Evolutionary conservation across 495 filamentous ascomycete genomes (phyloP).

Genomic region (Wilcoxina mikolae): DNA sequence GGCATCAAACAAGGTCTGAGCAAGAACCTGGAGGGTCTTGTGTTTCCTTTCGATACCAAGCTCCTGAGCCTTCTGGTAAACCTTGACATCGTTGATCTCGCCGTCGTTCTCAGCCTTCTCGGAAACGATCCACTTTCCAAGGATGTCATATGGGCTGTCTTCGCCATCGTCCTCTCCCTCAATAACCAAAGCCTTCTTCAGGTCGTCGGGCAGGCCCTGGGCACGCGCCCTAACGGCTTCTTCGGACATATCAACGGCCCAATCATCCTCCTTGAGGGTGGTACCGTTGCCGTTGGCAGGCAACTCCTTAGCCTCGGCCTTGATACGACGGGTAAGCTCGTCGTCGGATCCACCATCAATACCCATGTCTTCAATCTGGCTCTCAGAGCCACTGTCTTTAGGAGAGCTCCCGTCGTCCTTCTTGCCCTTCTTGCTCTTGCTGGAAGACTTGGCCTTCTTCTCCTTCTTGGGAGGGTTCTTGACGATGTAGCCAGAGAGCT

Average conservation of each 20-base stretch:
- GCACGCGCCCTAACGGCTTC: conserved; percentile 89
- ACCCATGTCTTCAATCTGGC: conserved; percentile 53
- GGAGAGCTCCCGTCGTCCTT: conserved; percentile 47
- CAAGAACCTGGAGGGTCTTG: conserved; percentile 79
- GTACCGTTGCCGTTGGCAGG: conserved; percentile 36
- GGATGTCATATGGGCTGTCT: conserved; percentile 71
- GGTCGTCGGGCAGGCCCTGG: conserved; percentile 73
- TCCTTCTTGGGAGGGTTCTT: conserved; percentile 93
- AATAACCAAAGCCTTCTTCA: conserved; percentile 76
- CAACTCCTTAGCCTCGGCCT: conserved; percentile 62
- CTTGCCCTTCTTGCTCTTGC: conserved; percentile 67
- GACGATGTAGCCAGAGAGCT: conserved; percentile 92
- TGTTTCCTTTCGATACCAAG: conserved; percentile 91
- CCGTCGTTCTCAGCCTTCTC: conserved; percentile 56
- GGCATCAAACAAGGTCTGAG: conserved; percentile 85
- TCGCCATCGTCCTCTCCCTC: conserved; percentile 74
- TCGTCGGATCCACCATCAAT: conserved; percentile 77
- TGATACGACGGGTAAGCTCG: conserved; percentile 79
- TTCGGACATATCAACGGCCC: conserved; percentile 88
- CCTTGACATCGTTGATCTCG: conserved; percentile 68
- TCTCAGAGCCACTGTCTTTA: conserved; percentile 61
- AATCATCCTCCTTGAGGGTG: conserved; percentile 69
- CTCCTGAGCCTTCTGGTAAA: conserved; percentile 93
- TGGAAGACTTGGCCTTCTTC: conserved; percentile 77
- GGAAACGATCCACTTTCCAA: conserved; percentile 81